Evolutionary conservation across 1,284 basidiomycete species (phyloP).

Genomic region (Coniferiporia weirii): DNA sequence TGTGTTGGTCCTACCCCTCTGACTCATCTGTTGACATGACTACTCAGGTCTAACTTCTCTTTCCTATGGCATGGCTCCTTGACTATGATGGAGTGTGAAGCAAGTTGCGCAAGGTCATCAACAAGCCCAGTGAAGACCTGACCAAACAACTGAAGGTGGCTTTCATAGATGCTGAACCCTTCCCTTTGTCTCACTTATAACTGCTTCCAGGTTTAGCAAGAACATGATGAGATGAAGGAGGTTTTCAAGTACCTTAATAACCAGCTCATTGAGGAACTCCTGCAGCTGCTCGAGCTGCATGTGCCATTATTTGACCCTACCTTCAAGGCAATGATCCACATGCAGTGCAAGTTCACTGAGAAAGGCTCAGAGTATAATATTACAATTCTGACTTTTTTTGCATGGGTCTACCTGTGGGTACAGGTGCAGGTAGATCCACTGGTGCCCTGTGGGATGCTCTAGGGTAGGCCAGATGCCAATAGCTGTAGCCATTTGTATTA

Average conservation of each 20-base stretch:
- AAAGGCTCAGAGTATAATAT: constrained; percentile 92
- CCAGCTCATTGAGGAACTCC: constrained; percentile 87
- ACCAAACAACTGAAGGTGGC: constrained; percentile 81
- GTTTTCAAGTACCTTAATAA: constrained; percentile 93
- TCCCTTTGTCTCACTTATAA: no score
- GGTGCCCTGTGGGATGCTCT: no score
- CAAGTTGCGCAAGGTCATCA: constrained; percentile 82
- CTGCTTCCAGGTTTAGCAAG: constrained; percentile 74
- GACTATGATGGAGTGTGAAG: constrained; percentile 94
- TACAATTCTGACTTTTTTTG: constrained; percentile 87
- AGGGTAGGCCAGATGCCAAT: no score
- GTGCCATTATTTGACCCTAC: constrained; percentile 98
- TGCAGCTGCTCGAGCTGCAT: constrained; percentile 88
- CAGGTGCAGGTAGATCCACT: constrained; percentile 28
- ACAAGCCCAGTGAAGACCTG: constrained; percentile 93
- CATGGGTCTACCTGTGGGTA: constrained; percentile 72
- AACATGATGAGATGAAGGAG: constrained; percentile 90
- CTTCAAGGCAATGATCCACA: constrained; percentile 98
- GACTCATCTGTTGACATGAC: neutral
- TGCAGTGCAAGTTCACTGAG: constrained; percentile 95
- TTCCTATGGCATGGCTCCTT: constrained; percentile 54
- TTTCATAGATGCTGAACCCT: neutral
- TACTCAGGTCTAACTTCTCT: neutral
- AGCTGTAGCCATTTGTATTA: no score
- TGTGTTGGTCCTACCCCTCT: constrained; percentile 14